Conservation (phyloP, 1,284 basidiomycete genomes). For the Malassezia restricta region DNA sequence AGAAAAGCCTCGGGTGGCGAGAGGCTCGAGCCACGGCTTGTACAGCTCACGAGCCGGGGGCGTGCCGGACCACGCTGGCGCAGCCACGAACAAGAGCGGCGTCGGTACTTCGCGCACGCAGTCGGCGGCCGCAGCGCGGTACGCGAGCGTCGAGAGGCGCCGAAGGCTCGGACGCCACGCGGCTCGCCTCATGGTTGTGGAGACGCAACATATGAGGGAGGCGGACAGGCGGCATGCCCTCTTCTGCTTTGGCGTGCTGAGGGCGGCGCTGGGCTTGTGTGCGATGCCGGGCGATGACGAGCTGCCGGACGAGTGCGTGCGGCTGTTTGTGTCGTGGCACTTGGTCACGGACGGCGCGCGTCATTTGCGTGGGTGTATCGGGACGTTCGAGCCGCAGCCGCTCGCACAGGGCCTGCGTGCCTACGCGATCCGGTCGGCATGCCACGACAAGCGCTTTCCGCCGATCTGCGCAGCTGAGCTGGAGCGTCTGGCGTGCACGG, state of each 20-base stretch:
- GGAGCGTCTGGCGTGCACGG: constrained; percentile 66
- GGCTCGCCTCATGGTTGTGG: not conserved
- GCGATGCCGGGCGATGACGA: not conserved
- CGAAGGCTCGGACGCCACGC: not conserved
- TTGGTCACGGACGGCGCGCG: constrained; percentile 47
- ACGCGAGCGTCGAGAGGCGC: constrained; percentile 13
- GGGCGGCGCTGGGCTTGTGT: not conserved
- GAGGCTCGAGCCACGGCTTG: constrained; percentile 15
- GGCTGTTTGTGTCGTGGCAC: constrained; percentile 95
- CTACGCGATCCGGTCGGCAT: constrained; percentile 62
- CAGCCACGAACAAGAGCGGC: constrained; percentile 33
- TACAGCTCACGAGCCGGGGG: constrained; percentile 13
- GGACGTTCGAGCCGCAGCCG: constrained; percentile 70
- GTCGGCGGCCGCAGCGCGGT: not conserved
- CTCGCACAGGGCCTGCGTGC: constrained; percentile 68
- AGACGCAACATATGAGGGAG: not conserved
- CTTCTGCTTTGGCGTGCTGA: constrained; percentile 51
- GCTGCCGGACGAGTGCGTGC: constrained; percentile 51
- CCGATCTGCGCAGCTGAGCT: constrained; percentile 67
- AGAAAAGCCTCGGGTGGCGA: constrained; percentile 21
- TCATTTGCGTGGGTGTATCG: constrained; percentile 81
- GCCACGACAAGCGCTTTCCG: constrained; percentile 51
- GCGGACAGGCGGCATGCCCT: constrained; percentile 46
- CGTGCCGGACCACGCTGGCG: constrained; percentile 24
- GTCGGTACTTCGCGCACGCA: constrained; percentile 32